A percentile compares a stretch with the other conserved stretches of the same genome.
These are phyloP conservation scores for Eucalyptus cladocalyx DNA, from an alignment of 345 rosid species.

Conservation along the genomic window DNA sequence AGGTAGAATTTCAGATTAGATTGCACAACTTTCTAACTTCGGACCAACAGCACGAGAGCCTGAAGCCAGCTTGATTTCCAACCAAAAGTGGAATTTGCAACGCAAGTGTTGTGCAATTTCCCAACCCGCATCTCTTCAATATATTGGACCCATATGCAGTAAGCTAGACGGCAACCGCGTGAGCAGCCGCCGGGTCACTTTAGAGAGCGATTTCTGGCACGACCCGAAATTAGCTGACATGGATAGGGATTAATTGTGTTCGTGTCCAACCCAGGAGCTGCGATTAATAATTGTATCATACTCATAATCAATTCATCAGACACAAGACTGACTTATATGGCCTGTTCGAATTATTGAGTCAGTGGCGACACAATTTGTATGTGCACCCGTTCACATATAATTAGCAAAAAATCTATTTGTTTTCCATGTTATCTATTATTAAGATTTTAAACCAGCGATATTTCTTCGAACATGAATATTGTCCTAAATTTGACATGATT, in stretches of 20 bases:
- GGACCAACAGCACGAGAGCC: too few species aligned
- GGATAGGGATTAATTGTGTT: neutral
- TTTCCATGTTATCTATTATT: too few species aligned
- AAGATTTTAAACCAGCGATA: too few species aligned
- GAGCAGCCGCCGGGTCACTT: neutral
- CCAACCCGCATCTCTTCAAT: neutral
- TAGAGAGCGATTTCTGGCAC: neutral
- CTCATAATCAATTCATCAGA: neutral
- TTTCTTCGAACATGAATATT: neutral
- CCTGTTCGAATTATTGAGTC: neutral
- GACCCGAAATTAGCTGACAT: neutral
- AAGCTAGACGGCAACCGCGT: neutral
- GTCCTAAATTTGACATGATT: neutral
- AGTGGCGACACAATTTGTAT: rapidly evolving
- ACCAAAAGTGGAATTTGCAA: neutral
- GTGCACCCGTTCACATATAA: too few species aligned
- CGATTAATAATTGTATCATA: neutral
- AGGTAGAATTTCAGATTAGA: too few species aligned
- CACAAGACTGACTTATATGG: too few species aligned
- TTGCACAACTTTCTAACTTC: too few species aligned
- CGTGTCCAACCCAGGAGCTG: neutral
- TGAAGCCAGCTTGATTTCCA: neutral
- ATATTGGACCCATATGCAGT: neutral
- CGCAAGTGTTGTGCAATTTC: neutral
- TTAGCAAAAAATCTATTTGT: too few species aligned